Percentiles rank a stretch among this genome's conserved stretches.
Evolutionary conservation across 352 stramenopile genomes (phyloP).

Genomic region (Phytophthora fragariaefolia): DNA sequence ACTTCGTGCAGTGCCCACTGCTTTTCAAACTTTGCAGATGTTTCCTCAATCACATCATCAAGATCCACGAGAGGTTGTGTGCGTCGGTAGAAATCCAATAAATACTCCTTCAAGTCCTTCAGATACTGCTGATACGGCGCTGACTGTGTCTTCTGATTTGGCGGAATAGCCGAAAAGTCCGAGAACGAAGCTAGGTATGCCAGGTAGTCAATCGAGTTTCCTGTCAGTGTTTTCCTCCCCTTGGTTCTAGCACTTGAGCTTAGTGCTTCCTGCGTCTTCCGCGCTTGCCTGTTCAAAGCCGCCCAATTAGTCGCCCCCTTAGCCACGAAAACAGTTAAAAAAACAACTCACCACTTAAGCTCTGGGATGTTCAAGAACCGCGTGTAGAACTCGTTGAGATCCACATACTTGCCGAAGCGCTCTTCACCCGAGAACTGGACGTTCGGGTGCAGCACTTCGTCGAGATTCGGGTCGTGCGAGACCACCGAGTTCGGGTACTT

Average conservation of each 20-base stretch:
- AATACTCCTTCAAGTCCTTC: slow-evolving; percentile 77
- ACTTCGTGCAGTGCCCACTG: slow-evolving; percentile 72
- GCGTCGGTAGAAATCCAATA: slow-evolving; percentile 88
- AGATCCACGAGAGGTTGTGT: slow-evolving; percentile 90
- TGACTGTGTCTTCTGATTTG: slow-evolving; percentile 64
- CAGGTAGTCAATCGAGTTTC: slow-evolving; percentile 66
- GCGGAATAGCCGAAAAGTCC: slow-evolving; percentile 68
- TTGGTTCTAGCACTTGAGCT: slow-evolving; percentile 22
- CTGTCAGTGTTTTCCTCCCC: slow-evolving; percentile 19
- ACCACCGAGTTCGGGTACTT: slow-evolving; percentile 83
- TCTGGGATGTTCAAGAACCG: slow-evolving; percentile 79
- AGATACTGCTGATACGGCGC: slow-evolving; percentile 73
- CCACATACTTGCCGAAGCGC: slow-evolving; percentile 90
- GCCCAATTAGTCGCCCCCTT: background rate
- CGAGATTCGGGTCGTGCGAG: slow-evolving; percentile 68
- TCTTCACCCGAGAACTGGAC: slow-evolving; percentile 90
- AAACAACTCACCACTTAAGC: slow-evolving; percentile 46
- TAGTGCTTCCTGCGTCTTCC: slow-evolving; percentile 34
- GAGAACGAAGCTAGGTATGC: slow-evolving; percentile 74
- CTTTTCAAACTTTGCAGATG: slow-evolving; percentile 85
- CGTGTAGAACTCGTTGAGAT: slow-evolving; percentile 86
- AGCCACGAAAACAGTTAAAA: background rate
- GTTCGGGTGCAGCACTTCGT: slow-evolving; percentile 67
- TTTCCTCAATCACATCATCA: slow-evolving; percentile 86
- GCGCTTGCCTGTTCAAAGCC: slow-evolving; percentile 36